Evolutionary conservation across 2,329 filamentous ascomycete species (phyloP).

Genomic region (Trichoderma lentiforme): DNA sequence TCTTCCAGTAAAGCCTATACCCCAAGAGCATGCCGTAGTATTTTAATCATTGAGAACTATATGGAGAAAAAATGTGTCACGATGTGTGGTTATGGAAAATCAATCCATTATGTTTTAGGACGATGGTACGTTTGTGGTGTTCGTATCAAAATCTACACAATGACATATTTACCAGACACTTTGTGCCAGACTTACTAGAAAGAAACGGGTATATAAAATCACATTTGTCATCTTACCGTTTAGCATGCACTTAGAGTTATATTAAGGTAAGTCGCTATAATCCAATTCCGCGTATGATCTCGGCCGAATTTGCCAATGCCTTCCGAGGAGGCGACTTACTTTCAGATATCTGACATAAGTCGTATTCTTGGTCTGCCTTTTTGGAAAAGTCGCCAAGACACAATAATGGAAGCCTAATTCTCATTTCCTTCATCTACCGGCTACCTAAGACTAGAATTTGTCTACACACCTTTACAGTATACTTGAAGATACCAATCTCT

Average conservation of each 20-base stretch:
- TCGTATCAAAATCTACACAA: background rate
- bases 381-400: background rate
- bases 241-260: background rate
- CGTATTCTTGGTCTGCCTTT: background rate
- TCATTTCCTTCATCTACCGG: background rate
- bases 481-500: background rate
- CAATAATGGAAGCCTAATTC: background rate
- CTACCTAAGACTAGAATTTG: background rate
- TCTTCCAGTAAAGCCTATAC: background rate
- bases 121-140: background rate
- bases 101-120: background rate
- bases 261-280: background rate
- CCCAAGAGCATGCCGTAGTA: fast-evolving
- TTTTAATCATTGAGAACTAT: background rate
- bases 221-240: background rate
- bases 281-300: background rate
- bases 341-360: background rate
- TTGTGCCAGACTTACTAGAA: background rate
- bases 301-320: background rate
- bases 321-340: background rate
- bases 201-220: background rate
- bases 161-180: background rate
- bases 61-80: no score
- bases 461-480: background rate
- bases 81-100: background rate